Conservation (phyloP, 441 rosid genomes). For the Mallotus repandus region DNA sequence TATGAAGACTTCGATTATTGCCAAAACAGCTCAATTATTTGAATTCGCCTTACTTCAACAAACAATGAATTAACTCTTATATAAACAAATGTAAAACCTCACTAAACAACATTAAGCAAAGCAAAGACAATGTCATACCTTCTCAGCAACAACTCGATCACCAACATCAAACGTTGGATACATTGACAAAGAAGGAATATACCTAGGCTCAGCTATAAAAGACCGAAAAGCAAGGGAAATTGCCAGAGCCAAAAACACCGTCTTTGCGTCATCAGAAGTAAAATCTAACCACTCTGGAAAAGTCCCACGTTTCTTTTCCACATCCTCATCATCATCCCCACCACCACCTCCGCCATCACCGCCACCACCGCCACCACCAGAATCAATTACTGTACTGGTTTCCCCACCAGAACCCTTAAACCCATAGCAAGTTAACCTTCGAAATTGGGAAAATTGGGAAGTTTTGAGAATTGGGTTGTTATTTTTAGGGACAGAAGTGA, state of each 20-base stretch:
- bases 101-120: not conserved
- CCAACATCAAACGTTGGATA: constrained; percentile 99
- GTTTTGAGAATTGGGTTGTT: constrained; percentile 14
- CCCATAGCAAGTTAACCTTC: constrained; percentile 37
- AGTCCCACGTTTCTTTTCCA: constrained; percentile 39
- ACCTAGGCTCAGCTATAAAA: constrained; percentile 92
- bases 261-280: constrained; percentile 71
- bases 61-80: not conserved
- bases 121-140: constrained; percentile 43
- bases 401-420: constrained; percentile 50
- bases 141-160: constrained; percentile 89
- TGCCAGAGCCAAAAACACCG: constrained; percentile 69
- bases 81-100: not conserved
- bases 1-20: not conserved
- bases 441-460: constrained; percentile 17
- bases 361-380: constrained; percentile 33
- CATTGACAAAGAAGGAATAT: constrained; percentile 96
- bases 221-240: constrained; percentile 82
- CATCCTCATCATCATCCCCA: constrained; percentile 39
- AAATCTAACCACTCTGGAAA: constrained; percentile 78
- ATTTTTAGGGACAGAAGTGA: constrained; percentile 15
- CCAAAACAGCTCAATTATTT: not conserved
- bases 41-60: constrained; percentile 5
- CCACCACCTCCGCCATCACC: constrained; percentile 34
- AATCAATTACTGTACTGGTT: constrained; percentile 32